A percentile compares a stretch with the other conserved stretches of the same genome.
Evolutionary conservation across 352 stramenopile species (phyloP).

Genomic region (Albugo laibachii): DNA sequence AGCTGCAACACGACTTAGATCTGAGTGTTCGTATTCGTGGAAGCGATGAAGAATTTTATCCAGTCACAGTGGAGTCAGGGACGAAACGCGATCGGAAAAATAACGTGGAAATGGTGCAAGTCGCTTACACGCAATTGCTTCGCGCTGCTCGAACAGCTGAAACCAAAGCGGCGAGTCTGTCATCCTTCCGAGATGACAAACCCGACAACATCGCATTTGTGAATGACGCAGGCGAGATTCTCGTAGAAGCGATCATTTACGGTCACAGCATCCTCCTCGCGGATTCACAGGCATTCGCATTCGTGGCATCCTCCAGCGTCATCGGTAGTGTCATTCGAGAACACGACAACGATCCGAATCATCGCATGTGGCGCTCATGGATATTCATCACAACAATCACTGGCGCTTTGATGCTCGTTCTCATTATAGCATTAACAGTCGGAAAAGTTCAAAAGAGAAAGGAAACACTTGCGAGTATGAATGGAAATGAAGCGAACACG

Average conservation of each 20-base stretch:
- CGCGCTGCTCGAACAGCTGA: slow-evolving; percentile 11
- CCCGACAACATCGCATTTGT: neutral
- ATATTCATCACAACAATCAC: neutral
- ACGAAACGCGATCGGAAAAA: slow-evolving; percentile 50
- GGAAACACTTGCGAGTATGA: no score
- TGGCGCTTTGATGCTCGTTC: neutral
- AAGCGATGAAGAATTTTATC: slow-evolving; percentile 22
- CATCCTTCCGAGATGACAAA: neutral
- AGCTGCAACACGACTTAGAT: slow-evolving; percentile 66
- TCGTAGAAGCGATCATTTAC: slow-evolving; percentile 50
- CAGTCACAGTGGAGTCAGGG: slow-evolving; percentile 25
- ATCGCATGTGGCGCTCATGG: neutral
- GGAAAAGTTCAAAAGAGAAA: no score
- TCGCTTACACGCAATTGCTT: slow-evolving; percentile 41
- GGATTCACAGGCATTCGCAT: slow-evolving; percentile 41
- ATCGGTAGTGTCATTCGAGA: slow-evolving; percentile 30
- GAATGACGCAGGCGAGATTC: slow-evolving; percentile 27
- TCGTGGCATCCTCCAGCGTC: slow-evolving; percentile 57
- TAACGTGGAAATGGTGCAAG: slow-evolving; percentile 71
- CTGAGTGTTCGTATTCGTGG: slow-evolving; percentile 42
- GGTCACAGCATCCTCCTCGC: slow-evolving; percentile 35
- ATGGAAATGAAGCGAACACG: no score
- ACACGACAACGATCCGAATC: neutral
- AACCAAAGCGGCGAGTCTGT: slow-evolving; percentile 8
- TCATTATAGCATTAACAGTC: neutral